A percentile compares a stretch with the other conserved stretches of the same genome.
Evolutionary conservation across 2,329 filamentous ascomycete genomes (phyloP).

Genomic region (Madurella fahalii): DNA sequence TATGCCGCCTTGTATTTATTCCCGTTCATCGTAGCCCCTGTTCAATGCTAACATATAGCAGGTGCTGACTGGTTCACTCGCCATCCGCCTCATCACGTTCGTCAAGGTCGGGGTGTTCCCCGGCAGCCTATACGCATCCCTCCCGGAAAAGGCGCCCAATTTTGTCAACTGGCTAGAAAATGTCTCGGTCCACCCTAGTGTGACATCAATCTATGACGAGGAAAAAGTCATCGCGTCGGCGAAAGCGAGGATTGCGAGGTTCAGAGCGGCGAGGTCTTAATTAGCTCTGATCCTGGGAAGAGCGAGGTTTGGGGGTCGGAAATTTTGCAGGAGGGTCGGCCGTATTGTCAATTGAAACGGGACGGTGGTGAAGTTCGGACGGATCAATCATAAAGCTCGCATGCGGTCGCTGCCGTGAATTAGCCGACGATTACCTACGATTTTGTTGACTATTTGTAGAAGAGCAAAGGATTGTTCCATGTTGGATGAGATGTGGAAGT

Average conservation of each 20-base stretch:
- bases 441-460: too few relatives aligned
- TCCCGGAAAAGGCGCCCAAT: conserved; percentile 55
- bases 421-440: too few relatives aligned
- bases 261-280: conserved; percentile 19
- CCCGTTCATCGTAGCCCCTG: neutral
- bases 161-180: conserved; percentile 65
- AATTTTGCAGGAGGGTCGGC: too few relatives aligned
- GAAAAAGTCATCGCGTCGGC: conserved; percentile 39
- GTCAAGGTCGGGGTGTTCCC: conserved; percentile 53
- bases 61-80: conserved; percentile 26
- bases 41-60: conserved; percentile 8
- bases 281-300: too few relatives aligned
- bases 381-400: too few relatives aligned
- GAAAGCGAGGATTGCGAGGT: conserved; percentile 36
- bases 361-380: too few relatives aligned
- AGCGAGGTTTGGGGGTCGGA: neutral
- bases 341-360: too few relatives aligned
- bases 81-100: conserved; percentile 18
- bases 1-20: conserved; percentile 31
- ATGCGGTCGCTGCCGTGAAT: too few relatives aligned
- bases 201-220: conserved; percentile 60
- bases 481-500: too few relatives aligned
- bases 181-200: conserved; percentile 59
- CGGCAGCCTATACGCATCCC: conserved; percentile 39
- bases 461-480: too few relatives aligned